Evolutionary conservation across 352 stramenopile genomes (phyloP).

Genomic region (Blastocystis sp.): DNA sequence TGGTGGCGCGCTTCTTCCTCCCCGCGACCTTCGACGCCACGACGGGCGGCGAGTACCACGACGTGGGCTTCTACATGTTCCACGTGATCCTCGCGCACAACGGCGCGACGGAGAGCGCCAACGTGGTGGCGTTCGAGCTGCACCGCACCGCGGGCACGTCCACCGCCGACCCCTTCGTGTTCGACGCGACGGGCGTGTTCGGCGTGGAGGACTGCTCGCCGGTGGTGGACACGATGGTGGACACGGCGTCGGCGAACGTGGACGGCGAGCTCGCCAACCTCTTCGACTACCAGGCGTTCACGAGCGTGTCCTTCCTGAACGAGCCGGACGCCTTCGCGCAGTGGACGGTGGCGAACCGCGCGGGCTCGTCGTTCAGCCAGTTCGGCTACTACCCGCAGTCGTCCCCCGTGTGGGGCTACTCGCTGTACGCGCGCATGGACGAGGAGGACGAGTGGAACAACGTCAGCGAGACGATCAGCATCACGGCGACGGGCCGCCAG

Average conservation of each 20-base stretch:
- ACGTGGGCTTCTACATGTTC: background rate
- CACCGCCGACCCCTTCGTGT: background rate
- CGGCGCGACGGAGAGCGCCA: background rate
- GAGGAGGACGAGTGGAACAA: background rate
- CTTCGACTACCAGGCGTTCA: background rate
- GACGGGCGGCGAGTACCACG: background rate
- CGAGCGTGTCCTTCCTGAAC: background rate
- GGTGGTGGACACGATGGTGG: background rate
- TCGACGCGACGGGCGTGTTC: slow-evolving; percentile 41
- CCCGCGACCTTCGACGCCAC: background rate
- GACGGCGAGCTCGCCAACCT: background rate
- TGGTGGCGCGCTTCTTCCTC: slow-evolving; percentile 20
- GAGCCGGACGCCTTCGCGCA: background rate
- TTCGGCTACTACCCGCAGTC: background rate
- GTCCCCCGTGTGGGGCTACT: background rate
- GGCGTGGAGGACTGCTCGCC: slow-evolving; percentile 30
- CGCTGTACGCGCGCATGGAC: background rate
- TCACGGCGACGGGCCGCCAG: background rate
- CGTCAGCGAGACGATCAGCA: background rate
- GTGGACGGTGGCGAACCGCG: slow-evolving; percentile 39
- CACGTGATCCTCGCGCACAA: background rate
- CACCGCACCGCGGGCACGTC: slow-evolving; percentile 18
- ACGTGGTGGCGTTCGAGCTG: slow-evolving; percentile 49
- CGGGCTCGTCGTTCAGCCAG: background rate
- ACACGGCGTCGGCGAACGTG: background rate